Evolutionary conservation across 306 rosid species (phyloP).

Genomic region (Pyrus bretschneideri): DNA sequence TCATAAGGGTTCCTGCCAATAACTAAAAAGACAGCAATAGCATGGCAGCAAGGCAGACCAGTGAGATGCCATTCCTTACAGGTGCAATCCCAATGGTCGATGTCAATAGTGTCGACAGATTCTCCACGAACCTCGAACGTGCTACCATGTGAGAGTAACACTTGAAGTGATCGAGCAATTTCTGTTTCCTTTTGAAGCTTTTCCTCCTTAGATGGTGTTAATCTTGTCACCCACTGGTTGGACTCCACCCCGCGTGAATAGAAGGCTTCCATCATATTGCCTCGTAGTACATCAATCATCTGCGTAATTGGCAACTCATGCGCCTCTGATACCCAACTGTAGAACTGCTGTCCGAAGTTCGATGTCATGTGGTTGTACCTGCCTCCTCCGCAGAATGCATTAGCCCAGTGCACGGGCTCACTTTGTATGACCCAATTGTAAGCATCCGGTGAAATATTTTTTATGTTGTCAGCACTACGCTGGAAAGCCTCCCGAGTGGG

Average conservation of each 20-base stretch:
- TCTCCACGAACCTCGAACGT: conserved; percentile 86
- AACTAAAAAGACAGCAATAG: conserved; percentile 67
- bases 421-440: conserved; percentile 76
- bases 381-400: conserved; percentile 69
- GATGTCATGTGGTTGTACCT: conserved; percentile 77
- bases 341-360: conserved; percentile 78
- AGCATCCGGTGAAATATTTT: conserved; percentile 90
- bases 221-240: conserved; percentile 65
- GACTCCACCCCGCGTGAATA: conserved; percentile 54
- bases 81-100: conserved; percentile 83
- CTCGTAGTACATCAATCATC: conserved; percentile 79
- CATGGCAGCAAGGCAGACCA: conserved; percentile 93
- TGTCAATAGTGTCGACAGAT: conserved; percentile 60
- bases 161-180: conserved; percentile 54
- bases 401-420: conserved; percentile 90
- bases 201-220: conserved; percentile 82
- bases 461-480: conserved; percentile 58
- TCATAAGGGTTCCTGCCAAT: conserved; percentile 64
- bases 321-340: conserved; percentile 86
- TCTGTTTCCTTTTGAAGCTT: conserved; percentile 54
- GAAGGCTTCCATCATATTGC: conserved; percentile 82
- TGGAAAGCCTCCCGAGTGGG: conserved; percentile 63
- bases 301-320: conserved; percentile 93
- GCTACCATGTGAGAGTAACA: conserved; percentile 46
- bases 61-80: conserved; percentile 86